A percentile compares a stretch with the other conserved stretches of the same genome.
Conservation (phyloP, 345 rosid species). For the Hypericum androsaemum region DNA sequence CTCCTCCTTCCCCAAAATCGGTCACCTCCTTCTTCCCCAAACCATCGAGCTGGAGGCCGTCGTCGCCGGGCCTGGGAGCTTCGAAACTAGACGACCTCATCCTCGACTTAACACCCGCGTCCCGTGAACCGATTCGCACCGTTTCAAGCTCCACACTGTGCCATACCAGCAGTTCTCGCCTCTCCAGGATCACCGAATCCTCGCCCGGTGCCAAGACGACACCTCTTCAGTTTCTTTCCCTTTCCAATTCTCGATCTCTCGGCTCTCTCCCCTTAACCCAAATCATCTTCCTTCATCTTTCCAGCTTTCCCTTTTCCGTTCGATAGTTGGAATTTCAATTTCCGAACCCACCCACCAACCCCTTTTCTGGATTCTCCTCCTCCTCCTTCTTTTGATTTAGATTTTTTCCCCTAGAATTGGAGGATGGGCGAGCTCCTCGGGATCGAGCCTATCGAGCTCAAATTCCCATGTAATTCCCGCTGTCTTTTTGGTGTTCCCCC, state of each 20-base stretch:
- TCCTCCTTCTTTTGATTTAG: not conserved
- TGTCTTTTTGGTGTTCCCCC: no score
- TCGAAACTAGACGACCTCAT: no score
- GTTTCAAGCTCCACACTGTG: no score
- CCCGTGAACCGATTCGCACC: no score
- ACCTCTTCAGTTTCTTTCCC: not conserved
- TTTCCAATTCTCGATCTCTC: not conserved
- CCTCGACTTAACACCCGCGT: no score
- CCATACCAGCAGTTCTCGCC: no score
- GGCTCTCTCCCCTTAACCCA: slow-evolving; percentile 5
- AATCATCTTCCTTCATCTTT: not conserved
- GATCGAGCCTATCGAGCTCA: slow-evolving; percentile 74
- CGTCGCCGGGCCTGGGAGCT: no score
- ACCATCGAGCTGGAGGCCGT: no score
- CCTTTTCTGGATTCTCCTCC: slow-evolving; percentile 16
- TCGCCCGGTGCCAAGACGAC: no score
- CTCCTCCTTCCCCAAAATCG: no score
- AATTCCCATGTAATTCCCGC: slow-evolving; percentile 41
- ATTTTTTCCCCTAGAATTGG: not conserved
- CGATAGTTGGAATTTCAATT: not conserved
- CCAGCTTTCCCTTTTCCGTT: not conserved
- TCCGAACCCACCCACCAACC: not conserved
- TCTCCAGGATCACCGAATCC: no score
- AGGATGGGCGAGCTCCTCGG: slow-evolving; percentile 51
- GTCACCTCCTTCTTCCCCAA: no score